Conservation (phyloP, 148 eudicot genomes). For the Diospyros lotus region DNA sequence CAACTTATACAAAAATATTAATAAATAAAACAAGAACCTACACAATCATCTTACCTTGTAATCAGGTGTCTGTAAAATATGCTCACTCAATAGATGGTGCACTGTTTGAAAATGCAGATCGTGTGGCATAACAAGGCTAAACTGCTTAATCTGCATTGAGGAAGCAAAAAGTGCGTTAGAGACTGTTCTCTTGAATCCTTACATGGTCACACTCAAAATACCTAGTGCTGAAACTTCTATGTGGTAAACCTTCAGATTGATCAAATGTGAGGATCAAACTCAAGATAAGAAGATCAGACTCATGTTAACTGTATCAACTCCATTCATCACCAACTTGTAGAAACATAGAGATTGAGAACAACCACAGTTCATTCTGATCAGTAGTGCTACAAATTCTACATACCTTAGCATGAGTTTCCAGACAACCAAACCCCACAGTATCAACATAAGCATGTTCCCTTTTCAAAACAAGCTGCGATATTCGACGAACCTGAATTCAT, state of each 20-base stretch:
- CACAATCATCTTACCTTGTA: conserved; percentile 52
- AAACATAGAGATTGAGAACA: background rate
- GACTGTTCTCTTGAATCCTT: too few species aligned
- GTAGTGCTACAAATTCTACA: background rate
- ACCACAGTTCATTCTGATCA: background rate
- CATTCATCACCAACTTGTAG: background rate
- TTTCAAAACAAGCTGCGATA: conserved; percentile 86
- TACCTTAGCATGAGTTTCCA: conserved; percentile 42
- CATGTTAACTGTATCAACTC: background rate
- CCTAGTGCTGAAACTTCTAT: background rate
- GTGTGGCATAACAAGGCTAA: conserved; percentile 68
- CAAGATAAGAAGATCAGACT: background rate
- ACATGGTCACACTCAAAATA: background rate
- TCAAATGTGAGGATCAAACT: background rate
- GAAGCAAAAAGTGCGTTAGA: background rate
- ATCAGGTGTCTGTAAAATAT: conserved; percentile 48
- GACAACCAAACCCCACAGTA: conserved; percentile 53
- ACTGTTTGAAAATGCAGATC: conserved; percentile 69
- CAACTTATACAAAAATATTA: background rate
- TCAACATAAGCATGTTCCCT: conserved; percentile 79
- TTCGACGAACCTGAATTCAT: conserved; percentile 67
- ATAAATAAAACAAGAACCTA: background rate
- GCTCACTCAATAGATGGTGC: conserved; percentile 66
- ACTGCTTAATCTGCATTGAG: conserved; percentile 71
- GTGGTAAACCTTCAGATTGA: background rate